Evolutionary conservation across 169 alveolate genomes (phyloP), one percentile per base, ranked within the genome.

Genomic region (Babesia ovata): DNA sequence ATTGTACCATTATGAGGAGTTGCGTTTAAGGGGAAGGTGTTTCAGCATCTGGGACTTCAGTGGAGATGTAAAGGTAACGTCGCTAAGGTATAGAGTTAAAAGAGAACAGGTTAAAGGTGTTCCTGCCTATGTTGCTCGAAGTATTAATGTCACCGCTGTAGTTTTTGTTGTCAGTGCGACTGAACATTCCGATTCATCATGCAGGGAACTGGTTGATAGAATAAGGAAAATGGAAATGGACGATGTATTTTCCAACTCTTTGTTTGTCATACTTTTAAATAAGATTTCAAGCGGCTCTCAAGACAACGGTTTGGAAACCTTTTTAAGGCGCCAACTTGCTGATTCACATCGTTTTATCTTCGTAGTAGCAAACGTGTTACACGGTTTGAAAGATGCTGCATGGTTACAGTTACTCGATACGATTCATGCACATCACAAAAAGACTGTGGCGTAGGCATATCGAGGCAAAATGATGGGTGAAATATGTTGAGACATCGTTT

Each of bases 41-140:
- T 66, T 39, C n/a, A 85, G 88, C 63, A 54, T 81, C 36, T 81
- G 88, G 88, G 88, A 81, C 61, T 81, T 81, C 61, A 73, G 85
- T 58, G 88, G 88, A 11, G 85, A 81, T 66, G 36, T 28, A 14
- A 56, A 36, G 70, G 88, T 81, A 72, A 26, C 24, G 39, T 28
- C 22, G 24, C 4, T 24, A 8, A 16, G 22, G 36, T 29, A 24
- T n/a, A 4, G 21, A 29, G 21, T 36, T 59, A 10, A 19, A 12
- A 13, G 21, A 42, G 12, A 28, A 9, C 44, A 78, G 87, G 69
- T 78, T n/a, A 59, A 63, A 69, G 48, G 62, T 46, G 48, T 81
- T 19, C 84, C 88, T 14, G 56, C 59, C 36, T 81, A 56, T 46
- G 73, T 81, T 11, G 63, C 83, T 16, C 21, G 77, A 11, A 84